Evolutionary conservation across 768 basidiomycete genomes (phyloP).

Genomic region (Hypsizygus marmoreus): DNA sequence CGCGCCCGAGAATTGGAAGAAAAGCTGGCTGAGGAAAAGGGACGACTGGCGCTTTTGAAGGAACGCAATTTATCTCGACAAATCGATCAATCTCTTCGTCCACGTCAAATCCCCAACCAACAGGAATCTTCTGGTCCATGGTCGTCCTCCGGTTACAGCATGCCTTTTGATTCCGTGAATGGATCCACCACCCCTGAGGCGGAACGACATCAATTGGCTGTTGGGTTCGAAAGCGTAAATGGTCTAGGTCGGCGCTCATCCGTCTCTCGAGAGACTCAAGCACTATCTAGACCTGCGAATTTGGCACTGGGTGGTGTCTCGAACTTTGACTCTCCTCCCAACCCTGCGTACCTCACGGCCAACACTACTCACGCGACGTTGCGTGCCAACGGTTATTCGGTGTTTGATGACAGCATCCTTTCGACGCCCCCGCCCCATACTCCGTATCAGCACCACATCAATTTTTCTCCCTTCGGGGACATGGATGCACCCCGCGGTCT

Average conservation of each 20-base stretch:
- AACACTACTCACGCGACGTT: conserved; percentile 15
- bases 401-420: conserved; percentile 44
- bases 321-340: conserved; percentile 20
- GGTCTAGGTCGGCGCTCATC: conserved; percentile 15
- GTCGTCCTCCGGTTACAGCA: conserved; percentile 5
- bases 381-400: conserved; percentile 40
- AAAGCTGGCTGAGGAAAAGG: conserved; percentile 62
- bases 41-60: conserved; percentile 56
- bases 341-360: conserved; percentile 7
- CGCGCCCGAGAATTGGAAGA: conserved; percentile 78
- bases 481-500: conserved; percentile 27
- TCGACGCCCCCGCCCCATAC: conserved; percentile 23
- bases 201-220: conserved; percentile 8
- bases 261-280: conserved; percentile 17
- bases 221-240: conserved; percentile 8
- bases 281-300: conserved; percentile 22
- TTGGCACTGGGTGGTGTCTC: conserved; percentile 32
- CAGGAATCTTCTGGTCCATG: conserved; percentile 17
- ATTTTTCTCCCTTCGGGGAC: conserved; percentile 61
- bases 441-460: conserved; percentile 16
- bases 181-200: conserved; percentile 18
- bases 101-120: conserved; percentile 26
- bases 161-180: conserved; percentile 12
- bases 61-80: conserved; percentile 56
- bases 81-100: conserved; percentile 37